These are phyloP conservation scores for Aspergillus baeticus DNA, from an alignment of 495 filamentous ascomycete genomes.

Conservation along the genomic window DNA sequence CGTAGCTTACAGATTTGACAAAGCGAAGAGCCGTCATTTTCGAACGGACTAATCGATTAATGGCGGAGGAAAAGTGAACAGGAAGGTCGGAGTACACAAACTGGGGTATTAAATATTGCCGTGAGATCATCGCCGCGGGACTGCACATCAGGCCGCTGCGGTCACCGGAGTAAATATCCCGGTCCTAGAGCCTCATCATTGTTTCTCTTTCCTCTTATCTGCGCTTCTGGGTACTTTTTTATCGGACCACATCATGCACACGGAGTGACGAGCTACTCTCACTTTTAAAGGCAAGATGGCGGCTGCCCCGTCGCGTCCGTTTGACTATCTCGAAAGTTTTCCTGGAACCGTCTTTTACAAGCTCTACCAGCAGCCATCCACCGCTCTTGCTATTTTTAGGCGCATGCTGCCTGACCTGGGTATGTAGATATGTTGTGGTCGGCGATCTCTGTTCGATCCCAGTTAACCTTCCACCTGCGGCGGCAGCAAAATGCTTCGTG, in stretches of 20 bases:
- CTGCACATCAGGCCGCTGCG: constrained; percentile 34
- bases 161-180: constrained; percentile 27
- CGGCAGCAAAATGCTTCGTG: constrained; percentile 85
- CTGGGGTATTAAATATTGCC: background rate
- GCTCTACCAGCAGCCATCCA: constrained; percentile 94
- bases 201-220: constrained; percentile 3
- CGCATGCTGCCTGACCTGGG: constrained; percentile 93
- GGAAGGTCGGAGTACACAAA: background rate
- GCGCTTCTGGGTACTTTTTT: constrained; percentile 17
- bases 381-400: constrained; percentile 91
- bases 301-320: constrained; percentile 61
- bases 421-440: constrained; percentile 39
- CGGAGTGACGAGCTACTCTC: constrained; percentile 31
- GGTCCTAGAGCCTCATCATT: background rate
- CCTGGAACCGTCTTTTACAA: constrained; percentile 83
- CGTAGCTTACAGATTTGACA: constrained; percentile 60
- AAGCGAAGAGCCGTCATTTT: constrained; percentile 60
- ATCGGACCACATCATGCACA: constrained; percentile 32
- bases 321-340: constrained; percentile 88
- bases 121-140: constrained; percentile 35
- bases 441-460: constrained; percentile 2
- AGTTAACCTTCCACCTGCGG: background rate
- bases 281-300: constrained; percentile 55
- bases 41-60: background rate
- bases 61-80: background rate